Base-by-base conservation (phyloP, 2,329 filamentous ascomycete species). In the Parafenestella ontariensis region DNA sequence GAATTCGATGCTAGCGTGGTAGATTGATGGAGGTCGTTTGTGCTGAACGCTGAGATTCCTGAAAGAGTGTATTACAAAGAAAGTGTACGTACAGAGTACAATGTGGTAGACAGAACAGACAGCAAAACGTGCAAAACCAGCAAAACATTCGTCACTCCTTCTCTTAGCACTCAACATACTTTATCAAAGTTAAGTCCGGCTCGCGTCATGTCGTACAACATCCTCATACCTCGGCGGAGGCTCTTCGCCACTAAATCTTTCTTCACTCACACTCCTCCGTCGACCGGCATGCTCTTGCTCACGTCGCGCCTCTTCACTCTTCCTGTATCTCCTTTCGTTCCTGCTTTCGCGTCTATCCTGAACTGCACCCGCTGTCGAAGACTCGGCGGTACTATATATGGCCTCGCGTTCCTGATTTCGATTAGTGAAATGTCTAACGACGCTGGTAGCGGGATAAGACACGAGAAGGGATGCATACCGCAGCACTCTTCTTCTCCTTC, bases 401-500 rank as follows among this genome's bases (percentile, higher is more conserved):
- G 49, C 46, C 34, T 62, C 61, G 26, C 51, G 59, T 36, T 60
- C 37, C 65, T 68, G 23, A 34, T n/a, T 9, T 40, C 5, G 20
- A 21, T 40, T 8, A 40, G 37, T 40, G 18, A 18, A 17, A 39
- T 17, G 36, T 13, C 9, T 9, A 21, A 23, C 18, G 9, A 37
- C 18, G 18, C 18, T 18, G 9, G 17, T 24, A 9, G 21, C n/a
- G 39, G 20, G 13, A n/a, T 11, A 21, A 9, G n/a, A 13, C 9
- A 42, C 17, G 5, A 13, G 17, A 40, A 15, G 20, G 3, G 11
- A 5, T 20, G 37, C 42, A 21, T 61, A 64, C 65, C 39, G 62
- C 42, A 31, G 59, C 56, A 23, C 60, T 56, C 40, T 68, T 68
- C 46, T 64, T 65, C 24, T 66, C 65, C 26, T 68, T 68, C 9